These are phyloP conservation scores for Trichoderma koningiopsis DNA, from an alignment of 2,329 filamentous ascomycete genomes.

Conservation along the genomic window DNA sequence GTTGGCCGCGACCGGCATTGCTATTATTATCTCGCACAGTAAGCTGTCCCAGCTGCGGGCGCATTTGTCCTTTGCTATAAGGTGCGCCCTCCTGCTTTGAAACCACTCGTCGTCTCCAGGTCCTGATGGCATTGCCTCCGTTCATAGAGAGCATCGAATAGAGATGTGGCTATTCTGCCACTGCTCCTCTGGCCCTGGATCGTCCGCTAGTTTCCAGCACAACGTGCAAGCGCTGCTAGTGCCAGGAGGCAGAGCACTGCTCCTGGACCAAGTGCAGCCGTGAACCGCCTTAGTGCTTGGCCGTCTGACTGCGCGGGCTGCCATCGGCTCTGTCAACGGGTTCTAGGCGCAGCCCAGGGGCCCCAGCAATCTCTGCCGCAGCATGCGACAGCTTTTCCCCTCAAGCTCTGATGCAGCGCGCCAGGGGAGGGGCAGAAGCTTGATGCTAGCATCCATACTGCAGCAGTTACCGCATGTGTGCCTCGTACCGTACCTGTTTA, in stretches of 20 bases:
- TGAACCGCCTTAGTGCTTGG: slow-evolving; percentile 20
- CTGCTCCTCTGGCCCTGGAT: slow-evolving; percentile 23
- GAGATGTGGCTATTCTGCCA: slow-evolving; percentile 13
- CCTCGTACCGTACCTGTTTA: not conserved
- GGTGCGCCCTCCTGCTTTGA: not conserved
- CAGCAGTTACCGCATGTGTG: not conserved
- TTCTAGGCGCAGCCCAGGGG: slow-evolving; percentile 16
- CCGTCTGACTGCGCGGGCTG: slow-evolving; percentile 18
- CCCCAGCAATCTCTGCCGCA: slow-evolving; percentile 24
- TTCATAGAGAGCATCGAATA: not conserved
- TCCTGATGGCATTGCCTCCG: not conserved
- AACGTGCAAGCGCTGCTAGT: slow-evolving; percentile 14
- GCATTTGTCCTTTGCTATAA: not conserved
- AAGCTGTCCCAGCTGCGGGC: not conserved
- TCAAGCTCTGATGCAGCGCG: not conserved
- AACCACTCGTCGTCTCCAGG: too few species aligned
- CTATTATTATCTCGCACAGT: not conserved
- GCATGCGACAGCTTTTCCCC: slow-evolving; percentile 7
- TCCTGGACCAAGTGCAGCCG: not conserved
- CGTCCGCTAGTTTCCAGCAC: slow-evolving; percentile 22
- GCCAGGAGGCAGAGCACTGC: not conserved
- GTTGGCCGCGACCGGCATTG: not conserved
- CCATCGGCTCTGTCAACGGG: slow-evolving; percentile 22
- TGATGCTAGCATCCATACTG: not conserved
- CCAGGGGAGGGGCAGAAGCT: not conserved